A percentile compares a stretch with the other conserved stretches of the same genome.
phyloP scores from a whole-genome alignment of 225 moss, liverwort and hornwort species.

The Rhytidiadelphus loreus region DNA sequence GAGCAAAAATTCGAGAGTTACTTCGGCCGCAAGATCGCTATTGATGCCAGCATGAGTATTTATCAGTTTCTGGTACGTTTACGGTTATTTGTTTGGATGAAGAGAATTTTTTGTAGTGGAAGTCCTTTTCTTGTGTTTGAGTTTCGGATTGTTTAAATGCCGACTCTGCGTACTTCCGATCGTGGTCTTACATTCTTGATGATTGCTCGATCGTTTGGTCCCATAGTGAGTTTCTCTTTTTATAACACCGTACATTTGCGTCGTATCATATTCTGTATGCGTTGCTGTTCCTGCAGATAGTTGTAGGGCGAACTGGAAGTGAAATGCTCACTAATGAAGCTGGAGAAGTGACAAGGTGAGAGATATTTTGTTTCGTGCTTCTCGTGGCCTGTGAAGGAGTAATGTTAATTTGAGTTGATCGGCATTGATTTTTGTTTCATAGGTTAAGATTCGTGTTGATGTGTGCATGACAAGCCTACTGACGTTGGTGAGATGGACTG shows the following conservation, averaged over 20 bases:
- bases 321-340: conserved; percentile 21
- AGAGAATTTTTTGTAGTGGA: not conserved
- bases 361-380: not conserved
- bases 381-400: not conserved
- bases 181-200: not conserved
- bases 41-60: conserved; percentile 99
- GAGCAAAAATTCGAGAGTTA: conserved; percentile 87
- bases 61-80: conserved; percentile 69
- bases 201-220: not conserved
- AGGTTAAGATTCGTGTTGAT: not conserved
- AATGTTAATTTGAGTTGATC: not conserved
- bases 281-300: not conserved
- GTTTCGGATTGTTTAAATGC: not conserved
- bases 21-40: conserved; percentile 92
- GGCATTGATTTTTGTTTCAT: not conserved
- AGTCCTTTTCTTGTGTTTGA: not conserved
- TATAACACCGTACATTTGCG: not conserved
- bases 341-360: conserved; percentile 16
- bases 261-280: not conserved
- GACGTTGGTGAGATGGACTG: not conserved
- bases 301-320: conserved; percentile 4
- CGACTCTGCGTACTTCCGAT: not conserved
- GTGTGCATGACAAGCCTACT: not conserved
- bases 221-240: not conserved
- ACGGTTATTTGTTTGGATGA: not conserved